Conservation (phyloP, 768 basidiomycete species). For the Pisolithus albus region DNA sequence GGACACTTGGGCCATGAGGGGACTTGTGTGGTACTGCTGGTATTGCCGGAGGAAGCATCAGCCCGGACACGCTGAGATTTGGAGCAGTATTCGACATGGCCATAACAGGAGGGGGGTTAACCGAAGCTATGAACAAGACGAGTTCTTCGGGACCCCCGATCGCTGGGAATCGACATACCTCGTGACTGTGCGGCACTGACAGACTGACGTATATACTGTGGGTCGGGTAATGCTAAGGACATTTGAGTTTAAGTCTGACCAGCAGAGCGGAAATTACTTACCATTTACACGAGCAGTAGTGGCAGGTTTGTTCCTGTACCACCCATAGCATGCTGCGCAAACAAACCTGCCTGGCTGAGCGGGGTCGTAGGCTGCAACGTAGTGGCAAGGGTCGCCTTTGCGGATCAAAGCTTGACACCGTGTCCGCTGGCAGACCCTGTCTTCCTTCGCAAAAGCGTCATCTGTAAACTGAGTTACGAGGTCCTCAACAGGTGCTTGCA, state of each 20-base stretch:
- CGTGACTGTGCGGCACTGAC: background rate
- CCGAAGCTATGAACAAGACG: background rate
- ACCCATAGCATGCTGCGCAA: background rate
- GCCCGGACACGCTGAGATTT: background rate
- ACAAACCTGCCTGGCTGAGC: background rate
- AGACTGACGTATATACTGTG: background rate
- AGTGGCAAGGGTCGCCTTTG: slow-evolving; percentile 3
- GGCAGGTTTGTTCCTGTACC: background rate
- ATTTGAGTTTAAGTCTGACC: background rate
- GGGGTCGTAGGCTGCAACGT: background rate
- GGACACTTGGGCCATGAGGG: background rate
- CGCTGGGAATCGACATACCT: background rate
- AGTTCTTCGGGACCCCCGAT: background rate
- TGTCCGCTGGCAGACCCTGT: background rate
- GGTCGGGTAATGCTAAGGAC: background rate
- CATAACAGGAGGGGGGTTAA: background rate
- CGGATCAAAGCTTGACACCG: background rate
- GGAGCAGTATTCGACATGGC: background rate
- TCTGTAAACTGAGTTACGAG: slow-evolving; percentile 7
- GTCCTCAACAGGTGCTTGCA: background rate
- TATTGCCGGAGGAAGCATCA: background rate
- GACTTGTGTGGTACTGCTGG: background rate
- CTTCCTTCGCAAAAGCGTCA: slow-evolving; percentile 2
- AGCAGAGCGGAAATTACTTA: background rate
- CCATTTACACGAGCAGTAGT: background rate